Conservation (phyloP, 2,329 filamentous ascomycete genomes). For the Delphinella strobiligena region DNA sequence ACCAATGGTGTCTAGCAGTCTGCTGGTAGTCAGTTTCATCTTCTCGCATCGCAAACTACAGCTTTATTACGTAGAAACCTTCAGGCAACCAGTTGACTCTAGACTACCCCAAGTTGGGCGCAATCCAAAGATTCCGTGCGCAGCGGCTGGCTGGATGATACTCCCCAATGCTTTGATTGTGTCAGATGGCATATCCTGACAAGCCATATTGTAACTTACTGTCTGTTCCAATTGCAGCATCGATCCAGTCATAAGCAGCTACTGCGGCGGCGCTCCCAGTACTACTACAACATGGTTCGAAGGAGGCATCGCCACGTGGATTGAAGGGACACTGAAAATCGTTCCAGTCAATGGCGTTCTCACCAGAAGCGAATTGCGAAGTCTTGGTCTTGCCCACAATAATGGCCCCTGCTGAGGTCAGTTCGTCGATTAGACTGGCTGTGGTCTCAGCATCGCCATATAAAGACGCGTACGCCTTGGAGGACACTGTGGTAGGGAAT, state of each 20-base stretch:
- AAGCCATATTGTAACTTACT: too few species aligned
- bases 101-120: neutral
- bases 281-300: constrained; percentile 21
- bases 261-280: constrained; percentile 22
- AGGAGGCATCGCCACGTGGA: constrained; percentile 25
- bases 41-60: too few species aligned
- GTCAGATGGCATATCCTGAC: too few species aligned
- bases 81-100: neutral
- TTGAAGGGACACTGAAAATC: constrained; percentile 24
- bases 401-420: constrained; percentile 23
- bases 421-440: constrained; percentile 15
- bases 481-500: neutral
- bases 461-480: neutral
- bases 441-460: neutral
- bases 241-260: constrained; percentile 29
- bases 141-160: neutral
- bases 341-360: constrained; percentile 12
- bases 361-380: constrained; percentile 21
- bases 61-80: neutral
- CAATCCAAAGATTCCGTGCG: neutral
- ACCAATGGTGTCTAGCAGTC: neutral
- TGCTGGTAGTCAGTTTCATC: too few species aligned
- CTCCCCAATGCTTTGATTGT: neutral
- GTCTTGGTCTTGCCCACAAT: constrained; percentile 26
- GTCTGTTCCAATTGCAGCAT: constrained; percentile 27